Base-by-base conservation (phyloP, 768 basidiomycete genomes). In the Daedaleopsis sinensis region DNA sequence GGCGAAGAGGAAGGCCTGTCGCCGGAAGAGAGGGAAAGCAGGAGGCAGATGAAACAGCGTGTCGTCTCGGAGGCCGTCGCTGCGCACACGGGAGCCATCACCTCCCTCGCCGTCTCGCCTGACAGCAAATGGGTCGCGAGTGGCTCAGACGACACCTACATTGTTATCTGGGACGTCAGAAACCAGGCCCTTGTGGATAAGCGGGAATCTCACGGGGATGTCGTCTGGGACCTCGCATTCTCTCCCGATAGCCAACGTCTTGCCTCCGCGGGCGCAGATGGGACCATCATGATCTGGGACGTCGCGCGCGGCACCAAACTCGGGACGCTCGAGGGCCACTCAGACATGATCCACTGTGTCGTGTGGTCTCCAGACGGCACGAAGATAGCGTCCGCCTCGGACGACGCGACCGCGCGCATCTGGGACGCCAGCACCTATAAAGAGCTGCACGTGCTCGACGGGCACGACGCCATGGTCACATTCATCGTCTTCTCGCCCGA, bases 341-440 rank as follows among this genome's bases (percentile, higher is more conserved):
- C 15, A 5, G 51, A 58, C 12, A 27, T 32, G 1, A 23, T 62
- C 7, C 43, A 47, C 36, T 2, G 35, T 3, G 23, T 62, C 46
- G 57, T 43, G 13, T 65, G 61, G 53, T 65, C 65, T 11, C 37
- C 65, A 7, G 56, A 62, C 27, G 62, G 59, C 18, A 52, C 70
- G 44, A 71, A 73, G 65, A 67, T 82, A 52, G 78, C 77, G 39
- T 79, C 78, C 11, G 80, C 77, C 5, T 79, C 77, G 1, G 78
- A 77, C 15, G 81, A 82, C 70, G 75, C 75, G 69, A 77, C 75
- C 7, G 78, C 77, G 2, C 64, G 56, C 8, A 13, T 65, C 19
- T 62, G 61, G 64, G 58, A 65, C 39, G 58, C 46, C 11, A 53
- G 23, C 24, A 61, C 57, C n/a, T 57, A 54, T 52, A n/a, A 43